phyloP scores from a whole-genome alignment of 2,329 filamentous ascomycete species.

The Xylariaceae sp. region DNA sequence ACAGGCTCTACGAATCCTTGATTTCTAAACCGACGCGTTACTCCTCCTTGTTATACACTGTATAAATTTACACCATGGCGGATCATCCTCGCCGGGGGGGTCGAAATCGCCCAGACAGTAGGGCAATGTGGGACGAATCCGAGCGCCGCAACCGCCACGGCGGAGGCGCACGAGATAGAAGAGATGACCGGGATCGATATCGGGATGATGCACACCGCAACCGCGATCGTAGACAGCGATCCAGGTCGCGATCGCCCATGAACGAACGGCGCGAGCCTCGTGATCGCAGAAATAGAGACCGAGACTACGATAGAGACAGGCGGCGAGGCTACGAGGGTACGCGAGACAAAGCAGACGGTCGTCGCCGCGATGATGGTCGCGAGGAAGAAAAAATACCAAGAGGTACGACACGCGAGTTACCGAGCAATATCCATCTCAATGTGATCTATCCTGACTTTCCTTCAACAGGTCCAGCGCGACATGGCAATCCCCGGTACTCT shows the following conservation, averaged over 20 bases:
- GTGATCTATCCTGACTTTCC: constrained; percentile 17
- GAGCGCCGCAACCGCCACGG: constrained; percentile 48
- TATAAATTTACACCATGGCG: constrained; percentile 49
- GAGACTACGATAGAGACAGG: constrained; percentile 48
- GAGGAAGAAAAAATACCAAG: constrained; percentile 26
- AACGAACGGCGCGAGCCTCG: constrained; percentile 46
- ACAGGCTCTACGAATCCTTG: background rate
- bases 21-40: background rate
- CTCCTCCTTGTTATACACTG: constrained; percentile 4
- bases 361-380: constrained; percentile 33
- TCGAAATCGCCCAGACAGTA: constrained; percentile 58
- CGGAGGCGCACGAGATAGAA: constrained; percentile 36
- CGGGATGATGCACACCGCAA: constrained; percentile 42
- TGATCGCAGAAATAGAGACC: constrained; percentile 46
- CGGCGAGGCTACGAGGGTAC: constrained; percentile 29
- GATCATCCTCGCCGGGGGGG: constrained; percentile 54
- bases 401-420: constrained; percentile 24
- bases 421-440: background rate
- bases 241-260: constrained; percentile 38
- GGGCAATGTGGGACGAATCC: constrained; percentile 66
- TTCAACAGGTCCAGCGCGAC: constrained; percentile 28
- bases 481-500: constrained; percentile 33
- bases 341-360: constrained; percentile 22
- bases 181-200: constrained; percentile 41
- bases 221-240: constrained; percentile 38